A percentile compares a stretch with the other conserved stretches of the same genome.
Evolutionary conservation across 768 basidiomycete genomes (phyloP).

Genomic region (Lanmaoa rubissima): DNA sequence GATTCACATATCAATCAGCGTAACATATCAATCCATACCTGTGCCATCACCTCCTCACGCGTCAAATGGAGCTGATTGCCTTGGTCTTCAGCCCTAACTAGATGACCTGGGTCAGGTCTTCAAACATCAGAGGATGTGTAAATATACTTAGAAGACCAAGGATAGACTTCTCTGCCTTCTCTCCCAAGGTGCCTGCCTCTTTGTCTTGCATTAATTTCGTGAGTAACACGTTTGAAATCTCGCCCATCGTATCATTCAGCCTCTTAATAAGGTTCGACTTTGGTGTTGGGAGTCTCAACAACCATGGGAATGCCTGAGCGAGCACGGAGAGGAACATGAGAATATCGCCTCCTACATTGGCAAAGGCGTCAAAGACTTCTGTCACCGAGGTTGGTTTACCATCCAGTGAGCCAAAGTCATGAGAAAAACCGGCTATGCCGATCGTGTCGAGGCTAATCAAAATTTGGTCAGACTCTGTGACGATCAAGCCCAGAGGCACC

Average conservation of each 20-base stretch:
- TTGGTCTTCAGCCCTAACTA: slow-evolving; percentile 39
- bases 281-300: slow-evolving; percentile 33
- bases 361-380: slow-evolving; percentile 26
- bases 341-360: slow-evolving; percentile 5
- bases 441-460: slow-evolving; percentile 42
- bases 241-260: slow-evolving; percentile 31
- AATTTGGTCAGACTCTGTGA: background rate
- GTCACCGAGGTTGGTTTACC: slow-evolving; percentile 32
- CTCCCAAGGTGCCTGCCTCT: slow-evolving; percentile 26
- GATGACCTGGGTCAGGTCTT: background rate
- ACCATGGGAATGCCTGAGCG: slow-evolving; percentile 27
- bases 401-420: slow-evolving; percentile 42
- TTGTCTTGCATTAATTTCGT: slow-evolving; percentile 34
- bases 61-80: slow-evolving; percentile 33
- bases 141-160: slow-evolving; percentile 39
- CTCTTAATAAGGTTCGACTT: slow-evolving; percentile 22
- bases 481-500: background rate
- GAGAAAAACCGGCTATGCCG: slow-evolving; percentile 45
- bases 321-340: slow-evolving; percentile 23
- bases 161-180: slow-evolving; percentile 35
- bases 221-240: slow-evolving; percentile 36
- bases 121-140: background rate
- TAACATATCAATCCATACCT: slow-evolving; percentile 16
- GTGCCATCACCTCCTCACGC: slow-evolving; percentile 40
- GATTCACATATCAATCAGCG: background rate